Conservation (phyloP, 352 stramenopile species). For the Elongisporangium prolatum region DNA sequence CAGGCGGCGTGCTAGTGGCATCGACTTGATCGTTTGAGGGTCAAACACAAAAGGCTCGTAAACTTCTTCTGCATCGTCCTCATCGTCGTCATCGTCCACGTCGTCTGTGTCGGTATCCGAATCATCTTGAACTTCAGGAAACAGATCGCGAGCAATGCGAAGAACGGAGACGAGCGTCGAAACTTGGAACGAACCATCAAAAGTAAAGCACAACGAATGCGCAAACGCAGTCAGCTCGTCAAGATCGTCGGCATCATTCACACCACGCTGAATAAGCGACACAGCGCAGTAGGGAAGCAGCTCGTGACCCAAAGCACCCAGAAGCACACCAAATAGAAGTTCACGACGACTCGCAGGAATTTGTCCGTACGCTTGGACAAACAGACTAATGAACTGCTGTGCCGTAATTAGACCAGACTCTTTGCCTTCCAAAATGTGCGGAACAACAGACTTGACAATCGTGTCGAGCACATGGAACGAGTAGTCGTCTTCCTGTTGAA, state of each 20-base stretch:
- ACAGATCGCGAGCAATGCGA: slow-evolving; percentile 52
- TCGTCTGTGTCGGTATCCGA: slow-evolving; percentile 70
- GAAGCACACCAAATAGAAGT: slow-evolving; percentile 61
- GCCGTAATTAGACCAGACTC: slow-evolving; percentile 34
- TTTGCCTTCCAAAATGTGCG: slow-evolving; percentile 48
- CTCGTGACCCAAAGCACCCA: slow-evolving; percentile 44
- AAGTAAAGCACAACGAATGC: slow-evolving; percentile 55
- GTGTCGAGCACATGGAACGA: slow-evolving; percentile 86
- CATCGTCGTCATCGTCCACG: slow-evolving; percentile 63
- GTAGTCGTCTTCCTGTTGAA: slow-evolving; percentile 80
- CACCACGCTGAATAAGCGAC: slow-evolving; percentile 42
- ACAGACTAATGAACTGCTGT: slow-evolving; percentile 73
- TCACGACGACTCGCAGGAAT: slow-evolving; percentile 55
- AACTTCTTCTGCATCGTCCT: slow-evolving; percentile 30
- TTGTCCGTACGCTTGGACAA: slow-evolving; percentile 69
- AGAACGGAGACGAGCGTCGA: slow-evolving; percentile 53
- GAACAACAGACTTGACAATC: slow-evolving; percentile 76
- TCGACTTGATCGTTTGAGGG: slow-evolving; percentile 23
- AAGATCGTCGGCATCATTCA: slow-evolving; percentile 17
- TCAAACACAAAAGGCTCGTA: slow-evolving; percentile 52
- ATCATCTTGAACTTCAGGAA: slow-evolving; percentile 65
- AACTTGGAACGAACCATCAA: slow-evolving; percentile 56
- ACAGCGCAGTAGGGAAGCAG: slow-evolving; percentile 51
- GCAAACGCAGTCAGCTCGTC: slow-evolving; percentile 64
- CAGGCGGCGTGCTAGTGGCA: slow-evolving; percentile 39